Conservation (phyloP, 1,139 yeast species). For the Yamadazyma triangularis region DNA sequence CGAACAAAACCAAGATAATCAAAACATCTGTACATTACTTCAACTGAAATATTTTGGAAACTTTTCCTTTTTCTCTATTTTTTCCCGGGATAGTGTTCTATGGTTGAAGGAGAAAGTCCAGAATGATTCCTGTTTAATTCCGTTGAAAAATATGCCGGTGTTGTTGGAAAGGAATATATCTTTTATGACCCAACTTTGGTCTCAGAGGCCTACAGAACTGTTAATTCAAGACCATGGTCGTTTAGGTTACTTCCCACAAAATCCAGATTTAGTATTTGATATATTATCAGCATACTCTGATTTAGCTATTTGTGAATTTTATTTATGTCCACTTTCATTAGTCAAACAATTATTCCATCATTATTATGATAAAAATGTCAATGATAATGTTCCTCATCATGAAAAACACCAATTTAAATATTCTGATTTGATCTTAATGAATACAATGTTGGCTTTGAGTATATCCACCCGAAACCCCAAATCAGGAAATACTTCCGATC, state of each 20-base stretch:
- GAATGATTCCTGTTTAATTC: constrained; percentile 20
- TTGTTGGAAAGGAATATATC: constrained; percentile 20
- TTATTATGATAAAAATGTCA: constrained; percentile 13
- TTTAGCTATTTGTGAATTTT: constrained; percentile 10
- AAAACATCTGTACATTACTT: neutral
- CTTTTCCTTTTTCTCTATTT: constrained; percentile 32
- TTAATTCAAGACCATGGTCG: constrained; percentile 15
- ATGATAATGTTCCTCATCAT: neutral
- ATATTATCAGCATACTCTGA: constrained; percentile 22
- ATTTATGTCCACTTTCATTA: constrained; percentile 11
- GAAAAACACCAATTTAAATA: constrained; percentile 15
- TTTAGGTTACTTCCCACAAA: constrained; percentile 26
- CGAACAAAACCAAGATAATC: neutral
- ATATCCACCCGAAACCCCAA: constrained; percentile 19
- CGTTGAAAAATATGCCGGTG: constrained; percentile 29
- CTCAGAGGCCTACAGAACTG: constrained; percentile 27
- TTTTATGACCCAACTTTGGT: constrained; percentile 22
- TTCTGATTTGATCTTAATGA: constrained; percentile 31
- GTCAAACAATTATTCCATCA: constrained; percentile 18
- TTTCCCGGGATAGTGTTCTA: constrained; percentile 28
- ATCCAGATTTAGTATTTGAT: constrained; percentile 19
- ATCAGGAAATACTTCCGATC: constrained; percentile 8
- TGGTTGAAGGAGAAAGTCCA: constrained; percentile 29
- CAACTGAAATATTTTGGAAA: constrained; percentile 22
- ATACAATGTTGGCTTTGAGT: constrained; percentile 19